Conservation (phyloP, 2,329 filamentous ascomycete species). For the Ceratocystis eucalypticola region DNA sequence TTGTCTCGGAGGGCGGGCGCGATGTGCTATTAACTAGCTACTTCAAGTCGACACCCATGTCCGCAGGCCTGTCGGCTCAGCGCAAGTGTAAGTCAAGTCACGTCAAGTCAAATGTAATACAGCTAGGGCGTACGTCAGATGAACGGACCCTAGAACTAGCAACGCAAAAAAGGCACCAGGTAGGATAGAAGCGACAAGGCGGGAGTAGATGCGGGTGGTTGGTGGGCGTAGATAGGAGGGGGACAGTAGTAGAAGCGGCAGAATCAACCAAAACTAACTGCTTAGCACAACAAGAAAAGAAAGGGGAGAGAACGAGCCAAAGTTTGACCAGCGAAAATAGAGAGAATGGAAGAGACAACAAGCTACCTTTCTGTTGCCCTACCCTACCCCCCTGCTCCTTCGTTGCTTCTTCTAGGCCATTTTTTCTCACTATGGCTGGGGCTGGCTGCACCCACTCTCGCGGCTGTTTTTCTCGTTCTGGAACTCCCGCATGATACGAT, state of each 20-base stretch:
- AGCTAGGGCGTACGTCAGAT: constrained; percentile 2
- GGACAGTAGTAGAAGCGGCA: not conserved
- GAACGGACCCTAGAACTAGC: not conserved
- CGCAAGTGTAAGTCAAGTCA: not conserved
- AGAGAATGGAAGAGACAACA: not conserved
- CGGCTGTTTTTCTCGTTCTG: constrained; percentile 4
- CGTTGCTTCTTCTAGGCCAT: not conserved
- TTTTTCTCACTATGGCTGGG: not conserved
- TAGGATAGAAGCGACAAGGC: constrained; percentile 3
- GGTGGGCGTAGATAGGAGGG: not conserved
- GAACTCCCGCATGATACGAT: not conserved
- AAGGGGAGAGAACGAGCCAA: not conserved
- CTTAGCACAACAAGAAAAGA: not conserved
- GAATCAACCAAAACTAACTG: not conserved
- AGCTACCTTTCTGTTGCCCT: not conserved
- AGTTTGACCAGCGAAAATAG: not conserved
- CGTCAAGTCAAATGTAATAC: not conserved
- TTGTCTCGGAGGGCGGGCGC: not conserved
- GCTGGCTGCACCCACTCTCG: not conserved
- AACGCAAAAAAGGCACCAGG: not conserved
- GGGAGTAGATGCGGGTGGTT: not conserved
- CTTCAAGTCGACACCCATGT: not conserved
- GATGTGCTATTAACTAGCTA: not conserved
- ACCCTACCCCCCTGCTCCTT: not conserved
- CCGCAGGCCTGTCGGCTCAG: not conserved